Base-by-base conservation (phyloP, 495 filamentous ascomycete genomes). In the Penicillium atrosanguineum region DNA sequence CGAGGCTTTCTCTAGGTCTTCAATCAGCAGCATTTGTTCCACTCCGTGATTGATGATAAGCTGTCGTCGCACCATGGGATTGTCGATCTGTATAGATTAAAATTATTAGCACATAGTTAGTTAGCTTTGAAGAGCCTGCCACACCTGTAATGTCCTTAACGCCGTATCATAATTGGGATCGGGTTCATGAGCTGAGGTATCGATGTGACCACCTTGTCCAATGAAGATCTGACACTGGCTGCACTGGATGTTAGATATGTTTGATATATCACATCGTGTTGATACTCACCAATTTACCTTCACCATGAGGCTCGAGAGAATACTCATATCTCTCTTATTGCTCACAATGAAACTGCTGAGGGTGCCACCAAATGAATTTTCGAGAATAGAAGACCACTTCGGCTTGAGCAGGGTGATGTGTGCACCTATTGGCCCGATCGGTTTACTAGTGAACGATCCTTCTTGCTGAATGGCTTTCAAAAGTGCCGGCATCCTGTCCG, bases 21-120 rank as follows among this genome's bases (percentile, higher is more conserved):
- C 79, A 42, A 97, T 84, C 3, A 99, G 68, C 9, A 96, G 78
- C 11, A 85, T 84, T 62, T 97, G 92, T 51, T 99, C 94, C 42
- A 96, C 88, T 7, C 74, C 69, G 60, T 92, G 78, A 48, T 83
- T 85, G 65, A 99, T 90, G 65, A 99, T 87, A 28, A 97, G 70
- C 46, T 91, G 86, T 53, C 87, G 85, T 31, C 83, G 84, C 20
- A 95, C 89, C 40, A 86, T 68, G 14, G 86, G 80, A 64, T 93
- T 84, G 56, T 94, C 87, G 57, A 98, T 85, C 73, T 91, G 48
- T 20, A 23, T 0, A 11, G 21, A 42, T 34, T 19, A 52, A 41
- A 40, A 9, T 37, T 16, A 6, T 61, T 6, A 57, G 50, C 52
- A 46, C 31, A 38, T 23, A 29, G 29, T 26, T 7, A 44, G 7